Percentiles rank a stretch among this genome's conserved stretches.
These are phyloP conservation scores for Inonotus obliquus DNA, from an alignment of 1,284 basidiomycete species.

Conservation along the genomic window DNA sequence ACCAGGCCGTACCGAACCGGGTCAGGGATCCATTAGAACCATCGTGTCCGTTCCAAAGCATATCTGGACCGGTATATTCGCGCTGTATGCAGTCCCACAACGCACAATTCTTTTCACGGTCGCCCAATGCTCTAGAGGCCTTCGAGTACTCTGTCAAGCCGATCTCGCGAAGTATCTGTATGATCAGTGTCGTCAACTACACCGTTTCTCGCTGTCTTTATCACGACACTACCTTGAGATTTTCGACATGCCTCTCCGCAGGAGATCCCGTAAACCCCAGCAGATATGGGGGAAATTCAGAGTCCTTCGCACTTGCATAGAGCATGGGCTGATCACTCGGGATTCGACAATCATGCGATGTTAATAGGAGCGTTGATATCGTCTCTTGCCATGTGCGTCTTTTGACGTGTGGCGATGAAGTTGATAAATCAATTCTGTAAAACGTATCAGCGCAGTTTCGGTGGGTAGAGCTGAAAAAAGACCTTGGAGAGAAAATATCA, in stretches of 20 bases:
- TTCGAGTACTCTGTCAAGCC: slow-evolving; percentile 49
- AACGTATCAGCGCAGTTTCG: neutral
- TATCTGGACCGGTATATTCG: slow-evolving; percentile 62
- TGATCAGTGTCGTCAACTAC: neutral
- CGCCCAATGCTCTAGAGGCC: slow-evolving; percentile 45
- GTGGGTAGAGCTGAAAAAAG: slow-evolving; percentile 10
- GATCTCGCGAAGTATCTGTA: slow-evolving; percentile 65
- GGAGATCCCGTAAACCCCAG: slow-evolving; percentile 64
- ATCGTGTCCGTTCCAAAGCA: slow-evolving; percentile 53
- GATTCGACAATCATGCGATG: slow-evolving; percentile 56
- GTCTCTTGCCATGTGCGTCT: slow-evolving; percentile 84
- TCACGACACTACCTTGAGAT: slow-evolving; percentile 55
- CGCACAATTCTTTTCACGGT: slow-evolving; percentile 38
- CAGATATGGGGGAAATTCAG: slow-evolving; percentile 69
- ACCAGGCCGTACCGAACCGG: slow-evolving; percentile 73
- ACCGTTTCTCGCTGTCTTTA: neutral
- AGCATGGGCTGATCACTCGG: slow-evolving; percentile 54
- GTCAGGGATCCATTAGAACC: slow-evolving; percentile 27
- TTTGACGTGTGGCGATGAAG: slow-evolving; percentile 58
- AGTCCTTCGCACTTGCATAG: slow-evolving; percentile 54
- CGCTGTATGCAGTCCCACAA: slow-evolving; percentile 51
- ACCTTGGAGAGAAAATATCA: slow-evolving; percentile 76
- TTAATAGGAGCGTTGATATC: slow-evolving; percentile 64
- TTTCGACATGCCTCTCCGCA: slow-evolving; percentile 75
- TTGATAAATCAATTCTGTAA: slow-evolving; percentile 55